These are phyloP conservation scores for Austroboletus novae-zelandiae DNA, from an alignment of 1,284 basidiomycete genomes.

Conservation along the genomic window DNA sequence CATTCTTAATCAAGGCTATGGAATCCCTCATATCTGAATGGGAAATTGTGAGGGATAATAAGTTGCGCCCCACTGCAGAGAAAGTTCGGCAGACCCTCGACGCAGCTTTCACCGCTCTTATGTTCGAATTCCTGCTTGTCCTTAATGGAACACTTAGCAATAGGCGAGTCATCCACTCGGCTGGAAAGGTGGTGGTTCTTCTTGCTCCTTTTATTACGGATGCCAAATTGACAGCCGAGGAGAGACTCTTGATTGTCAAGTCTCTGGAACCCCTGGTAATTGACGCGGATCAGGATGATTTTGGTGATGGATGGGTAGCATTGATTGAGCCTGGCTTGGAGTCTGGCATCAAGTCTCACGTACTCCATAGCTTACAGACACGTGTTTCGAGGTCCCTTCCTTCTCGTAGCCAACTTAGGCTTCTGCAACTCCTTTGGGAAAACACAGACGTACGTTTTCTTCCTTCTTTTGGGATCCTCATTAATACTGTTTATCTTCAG, in stretches of 20 bases:
- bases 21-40: conserved; percentile 51
- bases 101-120: conserved; percentile 58
- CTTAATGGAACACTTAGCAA: conserved; percentile 62
- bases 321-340: conserved; percentile 59
- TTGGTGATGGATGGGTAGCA: conserved; percentile 46
- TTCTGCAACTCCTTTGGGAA: conserved; percentile 56
- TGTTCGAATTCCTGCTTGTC: conserved; percentile 66
- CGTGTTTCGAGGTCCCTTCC: conserved; percentile 8
- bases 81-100: conserved; percentile 67
- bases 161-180: conserved; percentile 57
- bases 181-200: conserved; percentile 52
- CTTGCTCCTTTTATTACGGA: conserved; percentile 44
- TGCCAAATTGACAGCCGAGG: conserved; percentile 54
- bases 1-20: conserved; percentile 59
- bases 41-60: conserved; percentile 39
- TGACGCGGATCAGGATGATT: conserved; percentile 23
- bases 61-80: conserved; percentile 51
- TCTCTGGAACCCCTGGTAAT: conserved; percentile 64
- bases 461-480: neutral
- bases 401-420: conserved; percentile 22
- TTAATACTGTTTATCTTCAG: conserved; percentile 33
- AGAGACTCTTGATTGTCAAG: conserved; percentile 59
- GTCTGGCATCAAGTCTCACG: conserved; percentile 64
- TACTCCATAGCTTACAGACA: conserved; percentile 40
- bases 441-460: conserved; percentile 51